These are phyloP conservation scores for Vitis hybrid DNA, from an alignment of 177 flowering plant genomes.

Conservation along the genomic window DNA sequence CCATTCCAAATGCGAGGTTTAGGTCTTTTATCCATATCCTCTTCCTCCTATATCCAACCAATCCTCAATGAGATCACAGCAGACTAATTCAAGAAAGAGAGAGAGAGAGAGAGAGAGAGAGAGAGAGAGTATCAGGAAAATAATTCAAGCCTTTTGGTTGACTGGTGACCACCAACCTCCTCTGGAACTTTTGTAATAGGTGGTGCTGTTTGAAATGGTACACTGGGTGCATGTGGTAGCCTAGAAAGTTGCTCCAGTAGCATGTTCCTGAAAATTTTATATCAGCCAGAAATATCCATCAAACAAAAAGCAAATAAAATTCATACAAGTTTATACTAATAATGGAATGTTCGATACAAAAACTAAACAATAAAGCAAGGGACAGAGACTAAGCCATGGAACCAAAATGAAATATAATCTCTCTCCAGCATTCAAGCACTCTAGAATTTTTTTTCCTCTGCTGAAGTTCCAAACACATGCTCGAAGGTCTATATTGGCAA, in stretches of 20 bases:
- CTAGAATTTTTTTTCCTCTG: too few species aligned
- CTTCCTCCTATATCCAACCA: slow-evolving; percentile 58
- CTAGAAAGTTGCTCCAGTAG: slow-evolving; percentile 79
- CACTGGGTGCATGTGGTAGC: slow-evolving; percentile 78
- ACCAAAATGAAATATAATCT: too few species aligned
- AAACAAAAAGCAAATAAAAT: neutral
- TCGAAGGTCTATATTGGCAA: too few species aligned
- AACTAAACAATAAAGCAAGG: neutral
- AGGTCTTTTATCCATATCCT: slow-evolving; percentile 65
- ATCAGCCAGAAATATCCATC: neutral
- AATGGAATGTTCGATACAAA: neutral
- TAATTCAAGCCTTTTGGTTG: neutral
- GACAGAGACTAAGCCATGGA: too few species aligned
- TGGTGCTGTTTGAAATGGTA: slow-evolving; percentile 73
- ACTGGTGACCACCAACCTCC: slow-evolving; percentile 44
- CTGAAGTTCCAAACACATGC: too few species aligned
- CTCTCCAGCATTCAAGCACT: too few species aligned
- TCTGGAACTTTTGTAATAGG: slow-evolving; percentile 62
- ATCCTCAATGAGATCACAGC: slow-evolving; percentile 3
- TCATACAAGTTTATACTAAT: neutral
- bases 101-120: neutral
- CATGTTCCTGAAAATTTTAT: slow-evolving; percentile 44
- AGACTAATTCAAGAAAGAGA: neutral
- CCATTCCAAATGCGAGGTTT: slow-evolving; percentile 82
- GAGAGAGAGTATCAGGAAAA: neutral